Evolutionary conservation across 2,329 filamentous ascomycete genomes (phyloP), one percentile per base, ranked within the genome.

Genomic region (Aspergillus puulaauensis): DNA sequence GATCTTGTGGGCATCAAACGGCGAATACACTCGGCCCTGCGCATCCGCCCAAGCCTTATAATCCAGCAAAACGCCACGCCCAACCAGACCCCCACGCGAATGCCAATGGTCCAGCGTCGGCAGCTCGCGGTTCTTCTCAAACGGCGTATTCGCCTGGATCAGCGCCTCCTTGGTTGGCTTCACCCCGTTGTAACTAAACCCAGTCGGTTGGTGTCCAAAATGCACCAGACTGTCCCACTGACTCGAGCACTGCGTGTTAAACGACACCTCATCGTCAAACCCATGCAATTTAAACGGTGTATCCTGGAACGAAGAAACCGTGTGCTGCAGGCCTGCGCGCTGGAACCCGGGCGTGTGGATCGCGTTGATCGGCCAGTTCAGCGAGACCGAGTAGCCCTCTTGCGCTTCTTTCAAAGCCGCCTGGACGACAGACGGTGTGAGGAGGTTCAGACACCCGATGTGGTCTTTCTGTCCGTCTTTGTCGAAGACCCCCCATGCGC

Each of bases 11-110:
- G 50, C 55, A 15, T 83, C 85, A 61, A 82, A 79, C 2, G 85
- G 74, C 57, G 87, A 80, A 39, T 84, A 84, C 48, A 77, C 65
- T 53, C 87, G 82, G 35, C 80, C 81, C 46, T 86, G 79, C 39
- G 74, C 73, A 17, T 78, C 77, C 2, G 86, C 64, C 81, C 87
- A 90, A 9, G 71, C 63, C 50, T 75, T 77, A 54, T 80, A 86
- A 66, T 87, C 84, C 0, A 84, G 68, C 0, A 84, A 70, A 2
- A 84, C 73, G 19, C 81, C 81, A 0, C 82, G 76, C 3, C 81
- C 81, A 2, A 51, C 78, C 6, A 84, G 75, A 19, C 63, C 61
- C 37, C 80, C 79, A 2, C 74, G 80, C 11, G 71, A 64, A 35
- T 75, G 66, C 73, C 74, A 76, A 48, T 73, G 58, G 15, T 69